Conservation (phyloP, 768 basidiomycete genomes). For the Rhodotorula sphaerocarpa region DNA sequence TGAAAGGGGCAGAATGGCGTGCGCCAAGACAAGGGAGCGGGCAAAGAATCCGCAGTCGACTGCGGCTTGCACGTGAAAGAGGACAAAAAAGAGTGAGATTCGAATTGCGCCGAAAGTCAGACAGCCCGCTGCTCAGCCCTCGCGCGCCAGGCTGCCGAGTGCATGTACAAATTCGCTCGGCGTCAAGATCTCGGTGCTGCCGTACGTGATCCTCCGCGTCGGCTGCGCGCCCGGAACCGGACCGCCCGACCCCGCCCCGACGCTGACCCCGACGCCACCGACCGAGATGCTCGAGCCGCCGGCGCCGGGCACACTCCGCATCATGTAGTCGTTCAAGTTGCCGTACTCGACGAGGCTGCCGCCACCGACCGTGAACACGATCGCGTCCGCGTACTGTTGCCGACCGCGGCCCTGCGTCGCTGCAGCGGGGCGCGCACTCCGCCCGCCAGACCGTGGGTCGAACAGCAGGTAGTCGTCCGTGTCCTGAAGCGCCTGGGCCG, state of each 20-base stretch:
- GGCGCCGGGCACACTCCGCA: constrained; percentile 32
- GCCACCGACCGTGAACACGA: constrained; percentile 91
- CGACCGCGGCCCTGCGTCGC: constrained; percentile 53
- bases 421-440: constrained; percentile 46
- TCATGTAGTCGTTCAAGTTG: constrained; percentile 88
- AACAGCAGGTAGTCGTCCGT: constrained; percentile 93
- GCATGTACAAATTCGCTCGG: constrained; percentile 73
- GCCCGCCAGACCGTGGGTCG: constrained; percentile 69
- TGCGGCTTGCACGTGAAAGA: not conserved
- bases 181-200: constrained; percentile 88
- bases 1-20: no score
- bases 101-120: no score
- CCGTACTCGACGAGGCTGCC: constrained; percentile 97
- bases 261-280: not conserved
- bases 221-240: constrained; percentile 9
- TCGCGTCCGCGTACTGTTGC: constrained; percentile 66
- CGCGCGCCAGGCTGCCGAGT: constrained; percentile 49
- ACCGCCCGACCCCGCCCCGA: not conserved
- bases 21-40: not conserved
- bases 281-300: constrained; percentile 31
- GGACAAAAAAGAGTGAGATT: no score
- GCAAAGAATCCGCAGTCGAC: not conserved
- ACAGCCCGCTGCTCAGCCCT: not conserved
- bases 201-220: constrained; percentile 82
- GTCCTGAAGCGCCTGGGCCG: constrained; percentile 87